Conservation (phyloP, 768 basidiomycete species). For the Mycena amicta region DNA sequence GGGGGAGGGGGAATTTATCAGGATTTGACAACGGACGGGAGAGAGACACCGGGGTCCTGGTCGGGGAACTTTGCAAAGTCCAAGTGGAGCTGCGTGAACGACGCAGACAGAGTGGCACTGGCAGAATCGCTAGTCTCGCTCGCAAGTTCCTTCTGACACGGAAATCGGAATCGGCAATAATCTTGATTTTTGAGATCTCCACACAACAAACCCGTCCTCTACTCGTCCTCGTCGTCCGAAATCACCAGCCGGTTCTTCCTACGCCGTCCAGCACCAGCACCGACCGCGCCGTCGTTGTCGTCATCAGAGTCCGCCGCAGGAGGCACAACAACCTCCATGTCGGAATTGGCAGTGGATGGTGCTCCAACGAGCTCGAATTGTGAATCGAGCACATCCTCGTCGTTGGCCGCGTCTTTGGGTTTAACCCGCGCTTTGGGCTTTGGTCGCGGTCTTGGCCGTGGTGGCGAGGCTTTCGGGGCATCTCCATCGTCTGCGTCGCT, state of each 20-base stretch:
- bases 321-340: too few species aligned
- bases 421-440: conserved; percentile 27
- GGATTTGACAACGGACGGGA: too few species aligned
- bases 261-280: conserved; percentile 16
- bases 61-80: too few species aligned
- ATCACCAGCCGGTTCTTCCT: conserved; percentile 33
- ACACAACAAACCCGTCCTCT: background rate
- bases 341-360: too few species aligned
- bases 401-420: conserved; percentile 3
- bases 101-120: too few species aligned
- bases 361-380: too few species aligned
- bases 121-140: too few species aligned
- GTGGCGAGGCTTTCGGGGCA: background rate
- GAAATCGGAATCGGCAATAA: too few species aligned
- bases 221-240: conserved; percentile 36
- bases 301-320: conserved; percentile 6
- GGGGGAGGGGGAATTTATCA: too few species aligned
- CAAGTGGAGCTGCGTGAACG: too few species aligned
- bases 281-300: conserved; percentile 4
- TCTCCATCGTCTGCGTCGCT: conserved; percentile 27
- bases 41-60: too few species aligned
- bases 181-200: background rate
- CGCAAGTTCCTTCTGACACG: too few species aligned
- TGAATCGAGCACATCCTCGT: background rate
- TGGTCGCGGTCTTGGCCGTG: conserved; percentile 42